These are phyloP conservation scores for Casuarina cunninghamiana DNA, from an alignment of 306 rosid species.

Conservation along the genomic window DNA sequence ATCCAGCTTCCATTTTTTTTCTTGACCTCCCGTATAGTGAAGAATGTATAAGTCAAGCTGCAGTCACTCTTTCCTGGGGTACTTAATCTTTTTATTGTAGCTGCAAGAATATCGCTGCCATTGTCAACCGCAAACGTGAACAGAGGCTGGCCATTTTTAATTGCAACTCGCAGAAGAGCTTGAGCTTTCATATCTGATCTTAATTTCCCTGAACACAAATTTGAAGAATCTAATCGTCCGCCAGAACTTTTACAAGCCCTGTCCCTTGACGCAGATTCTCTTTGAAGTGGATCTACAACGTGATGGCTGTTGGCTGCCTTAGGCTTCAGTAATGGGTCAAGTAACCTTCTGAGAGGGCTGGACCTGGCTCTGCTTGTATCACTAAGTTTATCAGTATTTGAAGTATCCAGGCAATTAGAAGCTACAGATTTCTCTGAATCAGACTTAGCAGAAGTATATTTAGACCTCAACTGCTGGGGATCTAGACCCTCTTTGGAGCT, in stretches of 20 bases:
- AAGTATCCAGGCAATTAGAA: slow-evolving; percentile 43
- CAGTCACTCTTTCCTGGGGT: slow-evolving; percentile 46
- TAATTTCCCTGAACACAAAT: slow-evolving; percentile 41
- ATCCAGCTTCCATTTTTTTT: slow-evolving; percentile 82
- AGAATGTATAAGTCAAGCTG: slow-evolving; percentile 62
- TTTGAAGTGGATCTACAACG: slow-evolving; percentile 43
- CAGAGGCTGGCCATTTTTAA: slow-evolving; percentile 83
- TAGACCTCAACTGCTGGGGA: slow-evolving; percentile 41
- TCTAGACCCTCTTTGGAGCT: slow-evolving; percentile 58
- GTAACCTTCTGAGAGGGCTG: slow-evolving; percentile 88
- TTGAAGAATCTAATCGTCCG: slow-evolving; percentile 31
- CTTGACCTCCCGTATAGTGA: slow-evolving; percentile 69
- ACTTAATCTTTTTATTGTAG: slow-evolving; percentile 69
- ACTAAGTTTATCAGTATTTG: slow-evolving; percentile 49
- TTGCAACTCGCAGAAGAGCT: slow-evolving; percentile 72
- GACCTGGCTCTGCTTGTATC: slow-evolving; percentile 60
- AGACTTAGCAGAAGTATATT: slow-evolving; percentile 36
- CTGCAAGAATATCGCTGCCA: slow-evolving; percentile 72
- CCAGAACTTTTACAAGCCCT: slow-evolving; percentile 44
- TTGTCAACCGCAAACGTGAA: slow-evolving; percentile 87
- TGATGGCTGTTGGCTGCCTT: slow-evolving; percentile 53
- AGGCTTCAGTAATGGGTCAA: slow-evolving; percentile 78
- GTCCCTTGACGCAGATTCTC: slow-evolving; percentile 37
- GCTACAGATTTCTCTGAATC: slow-evolving; percentile 36
- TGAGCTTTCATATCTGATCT: slow-evolving; percentile 49